Evolutionary conservation across 192 early-diverging fungal species (phyloP), one percentile per base, ranked within the genome.

Genomic region (Podila minutissima): DNA sequence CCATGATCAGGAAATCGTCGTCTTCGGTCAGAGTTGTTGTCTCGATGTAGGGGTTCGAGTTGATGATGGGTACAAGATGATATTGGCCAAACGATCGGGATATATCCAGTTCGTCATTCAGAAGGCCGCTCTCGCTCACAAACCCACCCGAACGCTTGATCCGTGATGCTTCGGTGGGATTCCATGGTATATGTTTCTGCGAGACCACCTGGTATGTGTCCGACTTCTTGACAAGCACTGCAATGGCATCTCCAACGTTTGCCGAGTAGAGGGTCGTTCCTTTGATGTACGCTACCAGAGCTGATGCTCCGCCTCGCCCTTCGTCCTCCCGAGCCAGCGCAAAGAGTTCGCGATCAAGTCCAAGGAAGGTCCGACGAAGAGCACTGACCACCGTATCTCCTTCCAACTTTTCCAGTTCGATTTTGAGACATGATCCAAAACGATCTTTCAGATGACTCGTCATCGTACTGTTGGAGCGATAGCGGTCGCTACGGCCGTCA

Each of bases 71-170:
- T 9, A 94, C 86, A 53, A 95, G 74, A 67, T 93, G 89, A 66
- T 94, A 97, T 83, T 96, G 95, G 0, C 96, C 96, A 86, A 97
- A 96, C 3, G 89, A 91, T 26, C 94, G 85, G 4, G 94, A 94
- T 5, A 96, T 88, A 22, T 92, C 87, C 17, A 91, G 68, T 77
- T 94, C 91, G 35, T 88, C 92, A 62, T 95, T 94, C 13, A 97
- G 86, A 24, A 91, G 84, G 28, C 93, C 92, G 51, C 85, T 83
- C 69, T 88, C 89, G 11, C 93, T 92, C 50, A 97, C 93, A 69
- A 89, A 94, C 0, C 95, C 95, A 20, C 95, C 93, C 4, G 94
- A 92, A 11, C 85, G 83, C 61, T 93, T 92, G 35, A 97, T 95
- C 51, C 95, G 90, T 59, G 86, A 84, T 2, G 93, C 87, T 64